These are phyloP conservation scores for Striga asiatica DNA, from an alignment of 257 asterid species.

Conservation along the genomic window DNA sequence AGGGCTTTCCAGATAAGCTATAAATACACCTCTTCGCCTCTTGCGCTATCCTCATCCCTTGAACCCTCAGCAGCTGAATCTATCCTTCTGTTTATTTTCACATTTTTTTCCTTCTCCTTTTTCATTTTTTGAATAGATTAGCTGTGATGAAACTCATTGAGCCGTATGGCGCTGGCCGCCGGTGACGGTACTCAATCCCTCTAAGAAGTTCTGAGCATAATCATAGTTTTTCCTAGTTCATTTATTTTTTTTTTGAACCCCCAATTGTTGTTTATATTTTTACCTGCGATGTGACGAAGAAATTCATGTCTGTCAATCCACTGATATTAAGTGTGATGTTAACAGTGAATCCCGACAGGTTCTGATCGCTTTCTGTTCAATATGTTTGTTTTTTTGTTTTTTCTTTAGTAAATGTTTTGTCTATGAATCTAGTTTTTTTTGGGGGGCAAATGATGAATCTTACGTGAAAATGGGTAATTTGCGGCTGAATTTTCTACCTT, in stretches of 20 bases:
- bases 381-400: not conserved
- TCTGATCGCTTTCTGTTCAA: conserved; percentile 17
- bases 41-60: too few species aligned
- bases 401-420: not conserved
- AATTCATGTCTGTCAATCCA: conserved; percentile 26
- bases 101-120: too few species aligned
- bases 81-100: too few species aligned
- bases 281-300: conserved; percentile 19
- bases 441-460: conserved; percentile 22
- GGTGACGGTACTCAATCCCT: conserved; percentile 18
- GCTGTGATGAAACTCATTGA: conserved; percentile 17
- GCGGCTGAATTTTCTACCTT: conserved; percentile 17
- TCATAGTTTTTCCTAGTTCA: not conserved
- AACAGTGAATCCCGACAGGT: conserved; percentile 29
- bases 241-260: not conserved
- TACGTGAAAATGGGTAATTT: conserved; percentile 24
- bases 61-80: too few species aligned
- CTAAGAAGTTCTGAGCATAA: conserved; percentile 26
- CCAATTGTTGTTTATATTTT: not conserved
- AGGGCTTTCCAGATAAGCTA: too few species aligned
- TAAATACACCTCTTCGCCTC: too few species aligned
- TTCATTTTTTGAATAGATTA: too few species aligned
- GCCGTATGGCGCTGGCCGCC: conserved; percentile 19
- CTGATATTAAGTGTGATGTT: conserved; percentile 17
- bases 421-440: not conserved